Base-by-base conservation (phyloP, 345 rosid species). In the Citrus unshiu region DNA sequence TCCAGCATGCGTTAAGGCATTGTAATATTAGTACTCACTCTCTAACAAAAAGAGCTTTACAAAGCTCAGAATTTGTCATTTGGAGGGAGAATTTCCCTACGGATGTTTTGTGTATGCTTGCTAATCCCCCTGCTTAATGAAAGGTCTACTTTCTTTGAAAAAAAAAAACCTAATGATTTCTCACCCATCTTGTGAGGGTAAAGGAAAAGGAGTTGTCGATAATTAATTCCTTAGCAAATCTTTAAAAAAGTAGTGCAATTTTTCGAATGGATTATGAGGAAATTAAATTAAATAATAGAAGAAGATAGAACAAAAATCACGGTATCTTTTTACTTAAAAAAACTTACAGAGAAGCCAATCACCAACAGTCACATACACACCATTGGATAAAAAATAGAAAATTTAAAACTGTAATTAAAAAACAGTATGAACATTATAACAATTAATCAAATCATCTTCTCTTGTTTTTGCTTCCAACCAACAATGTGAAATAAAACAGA, bases 381-480 rank as follows among this genome's bases (percentile, higher is more conserved):
- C 70, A 67, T 35, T 24, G 19, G 21, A 43, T 29, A 46, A 46
- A 46, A 71, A 49, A 51, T 46, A 4, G 37, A 51, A 9, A 71
- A 71, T 37, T 34, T 35, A 67, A 34, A 19, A 46, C 51, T 46
- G 51, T 3, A 46, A 46, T 46, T 13, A 19, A 54, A 13, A 54
- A 54, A 54, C 58, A 54, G 58, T 54, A 46, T 46, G 18, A 46
- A 46, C 51, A 46, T 46, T 46, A 46, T 46, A 54, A 18, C 58
- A 18, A 54, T 54, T 54, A 54, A 54, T 18, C 58, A 54, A 40
- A 74, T 91, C 81, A 93, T 43, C 85, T 90, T 70, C 99, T 88
- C 87, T 90, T 94, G 88, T 96, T 96, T 86, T 94, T 96, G 85
- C 99, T 91, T 2, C 98, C 99, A 7, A 90, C 25, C 88, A 92